These are phyloP conservation scores for Trichosanthes truncata DNA, from an alignment of 306 rosid species.

Conservation along the genomic window DNA sequence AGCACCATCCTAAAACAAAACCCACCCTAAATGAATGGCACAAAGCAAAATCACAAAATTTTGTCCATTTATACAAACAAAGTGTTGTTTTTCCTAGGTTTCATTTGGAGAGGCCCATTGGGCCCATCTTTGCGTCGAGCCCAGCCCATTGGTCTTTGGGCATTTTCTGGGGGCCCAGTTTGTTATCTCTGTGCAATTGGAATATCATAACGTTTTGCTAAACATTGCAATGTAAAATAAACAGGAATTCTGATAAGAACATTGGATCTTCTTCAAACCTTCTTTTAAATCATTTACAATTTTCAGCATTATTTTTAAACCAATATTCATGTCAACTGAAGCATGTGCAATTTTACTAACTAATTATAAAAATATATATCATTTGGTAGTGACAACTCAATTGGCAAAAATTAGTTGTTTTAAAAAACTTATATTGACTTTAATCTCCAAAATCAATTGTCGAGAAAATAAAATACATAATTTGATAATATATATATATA, in stretches of 20 bases:
- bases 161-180: background rate
- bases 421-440: background rate
- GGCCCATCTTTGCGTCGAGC: background rate
- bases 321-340: background rate
- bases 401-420: background rate
- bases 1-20: too few species aligned
- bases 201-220: too few species aligned
- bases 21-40: too few species aligned
- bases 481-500: too few species aligned
- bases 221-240: too few species aligned
- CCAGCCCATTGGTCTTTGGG: background rate
- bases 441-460: background rate
- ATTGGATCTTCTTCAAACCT: background rate
- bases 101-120: background rate
- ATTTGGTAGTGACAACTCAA: background rate
- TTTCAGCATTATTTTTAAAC: background rate
- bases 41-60: background rate
- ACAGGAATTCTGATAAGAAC: background rate
- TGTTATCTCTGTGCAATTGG: background rate
- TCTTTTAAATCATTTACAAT: background rate
- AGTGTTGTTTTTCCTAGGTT: background rate
- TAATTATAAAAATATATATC: background rate
- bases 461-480: background rate
- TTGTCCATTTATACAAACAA: background rate
- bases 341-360: background rate